These are phyloP conservation scores for Zizania latifolia DNA, from an alignment of 176 grass and related monocot species.

Conservation along the genomic window DNA sequence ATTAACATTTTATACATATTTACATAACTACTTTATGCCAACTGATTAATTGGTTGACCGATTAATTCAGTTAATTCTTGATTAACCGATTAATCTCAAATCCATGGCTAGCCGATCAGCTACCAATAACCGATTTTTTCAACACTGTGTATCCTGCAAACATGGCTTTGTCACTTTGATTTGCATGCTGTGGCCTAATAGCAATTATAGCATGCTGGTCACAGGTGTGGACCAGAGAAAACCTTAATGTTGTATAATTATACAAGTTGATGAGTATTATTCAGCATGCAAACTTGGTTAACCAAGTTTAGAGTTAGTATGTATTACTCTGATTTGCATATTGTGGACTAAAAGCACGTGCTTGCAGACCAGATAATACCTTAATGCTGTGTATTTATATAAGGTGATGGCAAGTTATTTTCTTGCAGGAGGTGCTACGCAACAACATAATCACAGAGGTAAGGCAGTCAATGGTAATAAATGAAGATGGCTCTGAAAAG, in stretches of 20 bases:
- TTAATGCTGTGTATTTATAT: not conserved
- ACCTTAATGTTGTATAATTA: not conserved
- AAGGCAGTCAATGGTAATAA: slow-evolving; percentile 74
- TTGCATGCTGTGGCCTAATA: not conserved
- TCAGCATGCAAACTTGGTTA: not conserved
- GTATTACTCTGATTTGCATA: not conserved
- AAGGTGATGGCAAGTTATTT: slow-evolving; percentile 33
- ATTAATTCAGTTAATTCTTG: too few relatives aligned
- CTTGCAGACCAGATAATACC: not conserved
- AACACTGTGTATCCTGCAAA: not conserved
- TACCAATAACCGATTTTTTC: too few relatives aligned
- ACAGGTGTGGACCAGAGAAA: not conserved
- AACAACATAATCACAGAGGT: slow-evolving; percentile 60
- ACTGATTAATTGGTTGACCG: too few relatives aligned
- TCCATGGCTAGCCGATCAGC: too few relatives aligned
- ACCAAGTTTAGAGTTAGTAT: not conserved
- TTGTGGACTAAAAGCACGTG: not conserved
- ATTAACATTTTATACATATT: too few relatives aligned
- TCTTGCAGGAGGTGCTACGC: slow-evolving; percentile 57
- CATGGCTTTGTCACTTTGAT: not conserved
- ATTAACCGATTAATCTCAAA: too few relatives aligned
- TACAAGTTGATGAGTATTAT: slow-evolving; percentile 26
- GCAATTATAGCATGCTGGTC: too few relatives aligned
- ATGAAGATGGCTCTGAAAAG: slow-evolving; percentile 76
- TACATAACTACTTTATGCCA: too few relatives aligned